phyloP scores from a whole-genome alignment of 2,329 filamentous ascomycete genomes.

The Ophiostoma sp. region DNA sequence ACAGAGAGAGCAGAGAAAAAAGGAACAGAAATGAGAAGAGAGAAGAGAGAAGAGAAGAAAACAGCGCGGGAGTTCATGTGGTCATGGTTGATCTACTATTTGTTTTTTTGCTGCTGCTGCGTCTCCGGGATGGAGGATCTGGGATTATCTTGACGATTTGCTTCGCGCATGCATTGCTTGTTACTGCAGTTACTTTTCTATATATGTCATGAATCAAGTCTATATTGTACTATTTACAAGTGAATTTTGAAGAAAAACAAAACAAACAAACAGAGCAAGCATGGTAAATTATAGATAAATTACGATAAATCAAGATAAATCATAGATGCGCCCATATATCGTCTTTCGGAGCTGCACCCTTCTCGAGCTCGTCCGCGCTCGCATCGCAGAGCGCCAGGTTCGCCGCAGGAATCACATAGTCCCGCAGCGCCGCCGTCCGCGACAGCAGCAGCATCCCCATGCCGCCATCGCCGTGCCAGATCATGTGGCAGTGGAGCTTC shows the following conservation, averaged over 20 bases:
- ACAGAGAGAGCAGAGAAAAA: neutral
- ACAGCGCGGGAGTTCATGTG: neutral
- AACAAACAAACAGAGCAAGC: neutral
- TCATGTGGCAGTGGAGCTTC: constrained; percentile 39
- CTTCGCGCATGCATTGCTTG: constrained; percentile 8
- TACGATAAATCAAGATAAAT: too few relatives aligned
- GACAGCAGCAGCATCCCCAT: constrained; percentile 42
- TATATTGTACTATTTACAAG: neutral
- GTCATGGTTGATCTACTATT: neutral
- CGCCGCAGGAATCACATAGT: constrained; percentile 41
- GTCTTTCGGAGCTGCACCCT: constrained; percentile 34
- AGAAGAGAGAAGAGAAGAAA: neutral
- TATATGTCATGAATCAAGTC: neutral
- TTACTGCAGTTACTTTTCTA: neutral
- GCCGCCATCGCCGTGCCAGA: constrained; percentile 37
- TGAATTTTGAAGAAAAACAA: neutral
- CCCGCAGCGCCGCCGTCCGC: constrained; percentile 41
- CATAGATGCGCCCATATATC: constrained; percentile 4
- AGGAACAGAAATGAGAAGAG: neutral
- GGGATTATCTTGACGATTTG: neutral
- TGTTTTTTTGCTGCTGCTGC: neutral
- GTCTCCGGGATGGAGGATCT: constrained; percentile 7
- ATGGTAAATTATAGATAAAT: too few relatives aligned
- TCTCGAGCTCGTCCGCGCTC: constrained; percentile 40
- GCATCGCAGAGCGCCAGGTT: constrained; percentile 43